Base-by-base conservation (phyloP, 129 eudicot genomes). In the Lactuca saligna region DNA sequence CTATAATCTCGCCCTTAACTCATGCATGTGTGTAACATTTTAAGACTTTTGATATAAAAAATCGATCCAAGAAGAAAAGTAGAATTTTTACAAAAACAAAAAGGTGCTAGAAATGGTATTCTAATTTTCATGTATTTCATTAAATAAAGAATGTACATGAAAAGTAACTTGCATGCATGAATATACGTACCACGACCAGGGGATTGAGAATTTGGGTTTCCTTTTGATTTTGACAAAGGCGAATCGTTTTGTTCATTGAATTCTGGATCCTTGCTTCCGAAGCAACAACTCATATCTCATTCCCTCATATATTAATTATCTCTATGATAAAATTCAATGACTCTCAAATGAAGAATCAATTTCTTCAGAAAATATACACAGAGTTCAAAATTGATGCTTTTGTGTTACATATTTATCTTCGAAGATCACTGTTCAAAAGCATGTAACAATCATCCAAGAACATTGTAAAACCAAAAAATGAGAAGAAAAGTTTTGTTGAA, bases 241-340 rank as follows among this genome's bases (percentile, higher is more conserved):
- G 71, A 10, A 61, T 67, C 70, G 60, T 84, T 54, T 59, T 57
- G 68, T 46, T 54, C 72, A 25, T 29, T 71, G 68, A 11, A 69
- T n/a, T 75, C 72, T 53, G 71, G 12, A 51, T 80, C 76, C 79
- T 80, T 82, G 71, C 63, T 77, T 66, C 74, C 81, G 72, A 86
- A 86, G 76, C 91, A 85, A 84, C 91, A 86, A 80, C 50, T 82
- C 91, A 86, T 86, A 76, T 76, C 75, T 68, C 69, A 76, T 69
- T 35, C 80, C 75, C 65, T 61, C 70, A 65, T 54, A 34, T 58
- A 66, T 67, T 25, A 25, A 68, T 76, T 61, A 76, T 76, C 70
- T 69, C 54, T 61, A 38, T 68, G 69, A 50, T 75, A 34, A 38
- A 49, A 13, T 13, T 13, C 29, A 53, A 38, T 6, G 8, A 7